These are phyloP conservation scores for Neophaeococcomyces aloes DNA, from an alignment of 2,329 filamentous ascomycete species.

Conservation along the genomic window DNA sequence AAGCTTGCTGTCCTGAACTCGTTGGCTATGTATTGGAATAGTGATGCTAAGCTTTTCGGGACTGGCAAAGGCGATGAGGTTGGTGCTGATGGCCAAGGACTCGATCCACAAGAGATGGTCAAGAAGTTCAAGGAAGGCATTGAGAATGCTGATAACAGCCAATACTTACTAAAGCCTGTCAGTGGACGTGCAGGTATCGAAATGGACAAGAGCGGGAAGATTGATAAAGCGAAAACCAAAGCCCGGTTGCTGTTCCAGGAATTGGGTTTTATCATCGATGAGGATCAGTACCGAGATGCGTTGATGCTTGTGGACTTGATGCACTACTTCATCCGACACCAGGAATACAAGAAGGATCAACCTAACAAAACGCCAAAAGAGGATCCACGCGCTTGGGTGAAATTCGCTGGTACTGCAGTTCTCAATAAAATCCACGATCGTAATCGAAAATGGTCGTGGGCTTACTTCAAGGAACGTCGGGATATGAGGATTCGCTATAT, in stretches of 20 bases:
- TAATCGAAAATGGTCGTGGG: constrained; percentile 92
- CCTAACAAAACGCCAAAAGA: constrained; percentile 78
- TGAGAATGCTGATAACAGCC: constrained; percentile 63
- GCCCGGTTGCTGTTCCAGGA: constrained; percentile 90
- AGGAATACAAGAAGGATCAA: constrained; percentile 89
- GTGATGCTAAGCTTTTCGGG: constrained; percentile 73
- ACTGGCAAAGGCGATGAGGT: constrained; percentile 63
- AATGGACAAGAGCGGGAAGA: constrained; percentile 81
- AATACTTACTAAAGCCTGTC: constrained; percentile 93
- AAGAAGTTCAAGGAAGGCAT: constrained; percentile 69
- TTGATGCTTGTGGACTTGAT: constrained; percentile 98
- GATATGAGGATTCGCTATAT: constrained; percentile 87
- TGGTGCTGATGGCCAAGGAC: constrained; percentile 46
- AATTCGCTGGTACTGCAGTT: constrained; percentile 81
- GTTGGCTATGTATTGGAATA: constrained; percentile 96
- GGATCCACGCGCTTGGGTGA: constrained; percentile 83
- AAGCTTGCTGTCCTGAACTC: constrained; percentile 87
- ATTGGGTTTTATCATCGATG: constrained; percentile 92
- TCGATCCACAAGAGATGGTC: constrained; percentile 67
- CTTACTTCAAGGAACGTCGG: constrained; percentile 80
- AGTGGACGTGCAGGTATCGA: constrained; percentile 91
- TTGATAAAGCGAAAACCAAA: constrained; percentile 74
- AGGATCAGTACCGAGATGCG: constrained; percentile 92
- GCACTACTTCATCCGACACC: constrained; percentile 94
- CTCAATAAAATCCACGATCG: constrained; percentile 89